Conservation (phyloP, 164 flowering plant species). For the Vitis rupestris region DNA sequence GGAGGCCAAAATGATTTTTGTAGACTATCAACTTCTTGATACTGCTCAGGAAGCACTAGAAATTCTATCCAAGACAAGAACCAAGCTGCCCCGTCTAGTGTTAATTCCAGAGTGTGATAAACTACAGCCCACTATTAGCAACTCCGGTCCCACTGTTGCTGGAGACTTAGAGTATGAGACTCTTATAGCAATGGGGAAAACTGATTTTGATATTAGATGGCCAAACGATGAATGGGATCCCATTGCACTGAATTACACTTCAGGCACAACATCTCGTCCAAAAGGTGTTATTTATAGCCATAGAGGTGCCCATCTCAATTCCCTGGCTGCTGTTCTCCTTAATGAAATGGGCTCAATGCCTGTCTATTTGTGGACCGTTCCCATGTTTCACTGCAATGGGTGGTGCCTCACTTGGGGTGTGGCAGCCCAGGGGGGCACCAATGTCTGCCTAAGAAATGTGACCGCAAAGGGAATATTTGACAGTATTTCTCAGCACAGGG, state of each 20-base stretch:
- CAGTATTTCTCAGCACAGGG: conserved; percentile 44
- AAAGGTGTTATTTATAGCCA: conserved; percentile 86
- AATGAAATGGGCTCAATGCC: conserved; percentile 55
- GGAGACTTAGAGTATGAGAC: conserved; percentile 29
- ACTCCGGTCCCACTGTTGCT: neutral
- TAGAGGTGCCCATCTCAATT: conserved; percentile 73
- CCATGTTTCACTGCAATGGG: conserved; percentile 92
- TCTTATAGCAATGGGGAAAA: conserved; percentile 33
- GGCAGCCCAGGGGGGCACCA: conserved; percentile 80
- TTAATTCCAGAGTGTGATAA: conserved; percentile 28
- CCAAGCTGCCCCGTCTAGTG: conserved; percentile 28
- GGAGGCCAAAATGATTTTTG: conserved; percentile 45
- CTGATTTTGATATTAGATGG: conserved; percentile 38
- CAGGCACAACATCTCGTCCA: conserved; percentile 82
- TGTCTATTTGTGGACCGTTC: conserved; percentile 73
- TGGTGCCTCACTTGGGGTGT: conserved; percentile 81
- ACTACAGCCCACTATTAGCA: neutral
- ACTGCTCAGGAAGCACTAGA: conserved; percentile 33
- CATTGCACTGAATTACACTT: conserved; percentile 68
- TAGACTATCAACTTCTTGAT: conserved; percentile 32
- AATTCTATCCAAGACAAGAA: conserved; percentile 18
- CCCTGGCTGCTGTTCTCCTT: conserved; percentile 54
- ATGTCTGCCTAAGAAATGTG: conserved; percentile 55
- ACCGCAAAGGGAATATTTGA: conserved; percentile 51
- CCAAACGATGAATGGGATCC: conserved; percentile 76